Base-by-base conservation (phyloP, 371 early-diverging fungal species). In the Mucor ambiguus region DNA sequence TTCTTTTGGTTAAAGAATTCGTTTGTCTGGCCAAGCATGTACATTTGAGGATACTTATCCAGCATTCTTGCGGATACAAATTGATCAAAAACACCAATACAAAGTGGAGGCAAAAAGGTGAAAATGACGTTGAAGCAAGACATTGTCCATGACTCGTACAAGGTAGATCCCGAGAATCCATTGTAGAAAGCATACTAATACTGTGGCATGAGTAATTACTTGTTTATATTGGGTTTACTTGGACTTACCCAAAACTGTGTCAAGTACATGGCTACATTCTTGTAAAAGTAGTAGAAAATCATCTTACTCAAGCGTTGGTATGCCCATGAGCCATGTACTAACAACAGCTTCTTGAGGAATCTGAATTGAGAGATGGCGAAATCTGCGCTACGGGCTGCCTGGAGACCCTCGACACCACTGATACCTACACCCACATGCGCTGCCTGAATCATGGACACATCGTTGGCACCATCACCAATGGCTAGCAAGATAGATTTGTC, bases 401-500 rank as follows among this genome's bases (percentile, higher is more conserved):
- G 98, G 43, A 96, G 85, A 26, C 99, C 99, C 77, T 99, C 99
- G 64, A 93, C 89, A 35, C 99, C 99, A 64, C 93, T 93, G 63
- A 99, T 98, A 57, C 99, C 99, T 29, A 99, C 89, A 62, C 93
- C 93, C 0, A 99, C 96, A 75, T 98, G 96, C 3, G 99, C 96
- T 22, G 94, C 94, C 77, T 96, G 93, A 61, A 99, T 93, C 99
- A 99, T 99, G 46, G 92, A 89, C 11, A 99, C 98, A 74, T 99
- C 99, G 72, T 99, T 99, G 30, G 98, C 98, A 48, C 99, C 99
- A 79, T 99, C 99, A 55, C 99, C 98, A 58, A 97, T 96, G 52
- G 92, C 97, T 65, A 93, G 89, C 55, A 89, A 76, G 69, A 91
- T 91, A 0, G 94, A 90, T 67, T 86, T 91, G 44, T 79, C 79